Conservation (phyloP, 805 yeast genomes). For the Metschnikowia reukaufii region DNA sequence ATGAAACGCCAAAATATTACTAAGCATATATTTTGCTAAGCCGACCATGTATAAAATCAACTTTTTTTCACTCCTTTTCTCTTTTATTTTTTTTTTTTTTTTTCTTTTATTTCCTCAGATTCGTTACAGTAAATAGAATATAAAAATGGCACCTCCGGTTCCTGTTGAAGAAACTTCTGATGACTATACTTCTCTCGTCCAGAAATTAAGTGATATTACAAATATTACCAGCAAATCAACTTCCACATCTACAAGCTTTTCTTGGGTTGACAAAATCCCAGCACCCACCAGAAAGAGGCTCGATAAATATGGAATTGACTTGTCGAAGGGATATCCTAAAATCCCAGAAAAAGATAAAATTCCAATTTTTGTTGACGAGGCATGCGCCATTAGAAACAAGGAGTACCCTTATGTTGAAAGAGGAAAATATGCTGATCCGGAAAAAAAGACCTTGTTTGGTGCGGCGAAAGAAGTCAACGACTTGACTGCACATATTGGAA, state of each 20-base stretch:
- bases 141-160: not conserved
- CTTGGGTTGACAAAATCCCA: not conserved
- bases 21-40: too few relatives aligned
- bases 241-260: not conserved
- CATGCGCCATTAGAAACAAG: not conserved
- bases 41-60: too few relatives aligned
- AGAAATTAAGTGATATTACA: constrained; percentile 21
- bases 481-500: not conserved
- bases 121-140: too few relatives aligned
- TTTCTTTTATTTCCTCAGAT: too few relatives aligned
- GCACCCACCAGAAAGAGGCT: not conserved
- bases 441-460: not conserved
- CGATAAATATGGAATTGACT: not conserved
- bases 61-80: too few relatives aligned
- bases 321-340: not conserved
- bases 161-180: not conserved
- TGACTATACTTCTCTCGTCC: constrained; percentile 4
- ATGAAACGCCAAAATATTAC: too few relatives aligned
- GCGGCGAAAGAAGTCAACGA: not conserved
- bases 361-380: not conserved
- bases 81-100: too few relatives aligned
- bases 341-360: not conserved
- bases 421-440: not conserved
- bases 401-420: not conserved
- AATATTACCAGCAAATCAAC: constrained; percentile 21